Conservation (phyloP, 2,329 filamentous ascomycete species). For the Aspergillus hortae region DNA sequence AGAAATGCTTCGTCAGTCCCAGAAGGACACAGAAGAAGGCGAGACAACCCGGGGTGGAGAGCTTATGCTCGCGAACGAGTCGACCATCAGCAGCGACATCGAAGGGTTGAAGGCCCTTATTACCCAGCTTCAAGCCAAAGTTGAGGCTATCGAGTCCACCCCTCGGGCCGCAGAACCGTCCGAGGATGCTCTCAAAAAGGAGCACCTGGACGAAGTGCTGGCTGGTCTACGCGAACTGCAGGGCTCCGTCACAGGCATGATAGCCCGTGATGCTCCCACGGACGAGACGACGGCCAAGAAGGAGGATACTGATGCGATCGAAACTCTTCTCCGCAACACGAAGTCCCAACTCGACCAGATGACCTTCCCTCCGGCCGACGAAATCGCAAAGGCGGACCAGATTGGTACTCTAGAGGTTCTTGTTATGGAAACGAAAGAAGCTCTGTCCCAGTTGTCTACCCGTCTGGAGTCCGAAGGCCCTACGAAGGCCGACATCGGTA, state of each 20-base stretch:
- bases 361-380: slow-evolving; percentile 59
- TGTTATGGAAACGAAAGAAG: slow-evolving; percentile 71
- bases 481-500: slow-evolving; percentile 73
- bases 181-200: slow-evolving; percentile 44
- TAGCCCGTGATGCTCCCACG: slow-evolving; percentile 38
- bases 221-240: slow-evolving; percentile 52
- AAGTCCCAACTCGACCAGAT: slow-evolving; percentile 86
- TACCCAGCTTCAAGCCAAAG: slow-evolving; percentile 75
- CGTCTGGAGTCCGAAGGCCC: slow-evolving; percentile 66
- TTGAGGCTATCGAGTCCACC: slow-evolving; percentile 67
- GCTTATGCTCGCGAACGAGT: slow-evolving; percentile 55
- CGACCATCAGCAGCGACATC: slow-evolving; percentile 64
- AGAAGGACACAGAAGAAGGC: slow-evolving; percentile 49
- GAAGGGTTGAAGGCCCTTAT: slow-evolving; percentile 83
- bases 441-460: slow-evolving; percentile 62
- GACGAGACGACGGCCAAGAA: slow-evolving; percentile 61
- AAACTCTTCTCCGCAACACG: slow-evolving; percentile 83
- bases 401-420: slow-evolving; percentile 63
- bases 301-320: slow-evolving; percentile 86
- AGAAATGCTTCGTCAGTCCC: slow-evolving; percentile 65
- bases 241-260: slow-evolving; percentile 53
- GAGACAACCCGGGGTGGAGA: slow-evolving; percentile 51
- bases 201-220: slow-evolving; percentile 47
- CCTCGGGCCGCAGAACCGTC: slow-evolving; percentile 36
- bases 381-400: slow-evolving; percentile 61